These are phyloP conservation scores for Penicillium argentinense DNA, from an alignment of 495 filamentous ascomycete genomes.

Conservation along the genomic window DNA sequence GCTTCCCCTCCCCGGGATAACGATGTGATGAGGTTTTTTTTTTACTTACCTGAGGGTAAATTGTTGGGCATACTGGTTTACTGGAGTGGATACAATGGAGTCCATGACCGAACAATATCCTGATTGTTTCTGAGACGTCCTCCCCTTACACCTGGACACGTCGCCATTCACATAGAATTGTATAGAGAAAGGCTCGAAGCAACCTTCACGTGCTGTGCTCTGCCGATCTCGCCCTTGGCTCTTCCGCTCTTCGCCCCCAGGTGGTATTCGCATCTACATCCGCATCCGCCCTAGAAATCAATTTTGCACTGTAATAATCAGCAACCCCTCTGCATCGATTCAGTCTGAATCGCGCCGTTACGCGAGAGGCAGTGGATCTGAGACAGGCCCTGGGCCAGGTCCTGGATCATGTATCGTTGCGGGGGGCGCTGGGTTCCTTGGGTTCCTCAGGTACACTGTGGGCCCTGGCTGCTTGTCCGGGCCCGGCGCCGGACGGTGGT, in stretches of 20 bases:
- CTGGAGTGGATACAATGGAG: background rate
- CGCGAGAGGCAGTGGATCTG: slow-evolving; percentile 14
- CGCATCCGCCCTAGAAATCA: too few species aligned
- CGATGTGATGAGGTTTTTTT: slow-evolving; percentile 1
- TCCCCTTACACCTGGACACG: too few species aligned
- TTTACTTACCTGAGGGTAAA: background rate
- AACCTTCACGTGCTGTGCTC: too few species aligned
- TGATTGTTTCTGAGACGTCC: background rate
- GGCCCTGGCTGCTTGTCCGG: background rate
- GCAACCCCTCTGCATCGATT: too few species aligned
- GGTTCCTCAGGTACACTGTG: background rate
- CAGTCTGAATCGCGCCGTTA: too few species aligned
- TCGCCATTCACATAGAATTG: too few species aligned
- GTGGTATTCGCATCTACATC: too few species aligned
- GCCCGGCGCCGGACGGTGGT: background rate
- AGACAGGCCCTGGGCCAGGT: slow-evolving; percentile 9
- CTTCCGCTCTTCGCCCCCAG: slow-evolving; percentile 1
- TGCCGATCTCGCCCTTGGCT: too few species aligned
- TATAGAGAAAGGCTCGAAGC: too few species aligned
- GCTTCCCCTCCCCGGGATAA: background rate
- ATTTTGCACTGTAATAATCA: too few species aligned
- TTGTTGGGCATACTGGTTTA: background rate
- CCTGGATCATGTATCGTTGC: slow-evolving; percentile 1
- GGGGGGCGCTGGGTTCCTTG: slow-evolving; percentile 4
- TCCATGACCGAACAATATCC: too few species aligned